Evolutionary conservation across 805 yeast species (phyloP).

Genomic region (Pichia exigua): DNA sequence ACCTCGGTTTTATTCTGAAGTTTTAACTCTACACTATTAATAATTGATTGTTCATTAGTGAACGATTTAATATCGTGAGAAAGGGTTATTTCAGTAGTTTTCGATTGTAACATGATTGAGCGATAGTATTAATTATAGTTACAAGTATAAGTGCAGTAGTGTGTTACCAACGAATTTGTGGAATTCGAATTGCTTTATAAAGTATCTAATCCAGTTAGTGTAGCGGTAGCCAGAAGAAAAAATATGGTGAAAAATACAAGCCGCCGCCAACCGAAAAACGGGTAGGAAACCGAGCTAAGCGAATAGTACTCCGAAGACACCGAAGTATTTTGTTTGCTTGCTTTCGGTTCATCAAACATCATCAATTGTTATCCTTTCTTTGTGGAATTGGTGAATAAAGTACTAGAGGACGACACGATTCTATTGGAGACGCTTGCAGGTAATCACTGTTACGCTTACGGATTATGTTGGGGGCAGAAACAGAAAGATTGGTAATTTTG

Average conservation of each 20-base stretch:
- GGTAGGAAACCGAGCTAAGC: neutral
- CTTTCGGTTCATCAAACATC: too few species aligned
- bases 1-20: neutral
- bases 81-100: neutral
- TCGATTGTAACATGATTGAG: neutral
- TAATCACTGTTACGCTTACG: neutral
- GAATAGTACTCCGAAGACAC: neutral
- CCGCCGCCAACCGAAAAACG: neutral
- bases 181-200: neutral
- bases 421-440: neutral
- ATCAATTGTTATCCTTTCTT: neutral
- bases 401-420: neutral
- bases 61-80: neutral
- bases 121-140: neutral
- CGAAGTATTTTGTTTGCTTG: neutral
- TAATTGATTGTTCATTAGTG: neutral
- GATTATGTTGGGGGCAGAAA: neutral
- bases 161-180: neutral
- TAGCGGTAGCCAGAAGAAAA: neutral
- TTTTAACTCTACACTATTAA: neutral
- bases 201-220: neutral
- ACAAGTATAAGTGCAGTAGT: neutral
- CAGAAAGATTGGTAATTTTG: neutral
- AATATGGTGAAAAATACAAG: neutral
- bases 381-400: neutral